Conservation (phyloP, 2,329 filamentous ascomycete species). For the Atkinsonella hypoxylon region DNA sequence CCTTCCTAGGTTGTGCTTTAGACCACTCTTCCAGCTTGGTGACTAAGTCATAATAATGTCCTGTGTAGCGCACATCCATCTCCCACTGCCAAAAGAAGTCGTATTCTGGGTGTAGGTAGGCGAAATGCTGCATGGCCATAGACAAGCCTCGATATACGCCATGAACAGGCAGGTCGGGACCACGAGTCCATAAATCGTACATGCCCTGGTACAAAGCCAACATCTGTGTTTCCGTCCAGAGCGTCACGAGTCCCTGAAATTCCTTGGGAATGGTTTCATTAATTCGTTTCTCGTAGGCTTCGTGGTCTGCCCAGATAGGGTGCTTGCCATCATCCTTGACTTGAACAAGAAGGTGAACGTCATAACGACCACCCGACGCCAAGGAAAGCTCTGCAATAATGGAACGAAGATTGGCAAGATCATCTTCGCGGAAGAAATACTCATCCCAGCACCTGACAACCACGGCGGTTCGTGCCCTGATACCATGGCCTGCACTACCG, state of each 20-base stretch:
- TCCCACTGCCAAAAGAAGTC: conserved; percentile 94
- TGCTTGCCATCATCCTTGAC: conserved; percentile 64
- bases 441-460: conserved; percentile 75
- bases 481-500: conserved; percentile 8
- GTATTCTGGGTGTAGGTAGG: conserved; percentile 77
- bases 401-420: conserved; percentile 69
- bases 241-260: conserved; percentile 75
- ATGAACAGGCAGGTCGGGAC: conserved; percentile 64
- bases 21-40: conserved; percentile 59
- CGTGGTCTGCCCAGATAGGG: conserved; percentile 67
- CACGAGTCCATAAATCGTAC: conserved; percentile 58
- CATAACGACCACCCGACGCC: conserved; percentile 75
- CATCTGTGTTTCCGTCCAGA: conserved; percentile 96
- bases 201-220: conserved; percentile 78
- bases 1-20: conserved; percentile 61
- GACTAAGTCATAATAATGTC: conserved; percentile 70
- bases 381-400: conserved; percentile 74
- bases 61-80: conserved; percentile 83
- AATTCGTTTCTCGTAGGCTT: conserved; percentile 55
- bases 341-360: conserved; percentile 75
- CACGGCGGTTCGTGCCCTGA: conserved; percentile 49
- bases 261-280: conserved; percentile 64
- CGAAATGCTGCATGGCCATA: conserved; percentile 93
- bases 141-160: conserved; percentile 86
- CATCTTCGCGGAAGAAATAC: conserved; percentile 67